Base-by-base conservation (phyloP, 805 yeast genomes). In the Nematodospora valgi region DNA sequence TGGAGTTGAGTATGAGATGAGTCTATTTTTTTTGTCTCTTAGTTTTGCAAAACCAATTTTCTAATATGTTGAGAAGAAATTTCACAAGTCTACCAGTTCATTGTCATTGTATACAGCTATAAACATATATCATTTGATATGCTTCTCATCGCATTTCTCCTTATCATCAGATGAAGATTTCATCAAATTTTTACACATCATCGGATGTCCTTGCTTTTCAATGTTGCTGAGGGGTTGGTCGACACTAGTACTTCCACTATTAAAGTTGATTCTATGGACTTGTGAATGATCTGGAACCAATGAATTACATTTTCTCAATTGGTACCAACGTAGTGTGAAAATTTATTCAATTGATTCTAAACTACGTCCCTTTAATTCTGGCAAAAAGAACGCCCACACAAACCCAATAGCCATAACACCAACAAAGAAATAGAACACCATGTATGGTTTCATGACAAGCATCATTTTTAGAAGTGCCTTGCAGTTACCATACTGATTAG, bases 401-500 rank as follows among this genome's bases (percentile, higher is more conserved):
- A 72, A 46, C 5, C 75, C 67, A 7, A 70, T 6, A 2, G 55
- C 35, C 30, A 67, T 47, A 4, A 73, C 64, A 8, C 59, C 76
- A 9, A 58, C 53, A 41, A 73, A 74, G 47, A 75, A 69, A 49
- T 61, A 65, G 56, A 75, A 72, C 0, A 78, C 64, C 11, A 80
- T 80, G 42, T 49, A 61, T 18, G 62, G 57, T 11, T 63, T 51
- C 67, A 75, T 49, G 1, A 66, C 54, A 17, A 68, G 27, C 41
- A 76, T 48, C 74, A 75, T 64, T 27, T 60, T 49, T 14, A 80
- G 78, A 19, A 72, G 47, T 2, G 78, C 77, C 48, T 70, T 72
- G 27, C 76, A 61, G 51, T 71, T 72, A 41, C 75, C 77, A 44
- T 65, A 75, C 48, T 75, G 80, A 53, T 70, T 72, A 19, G 68